Conservation (phyloP, 805 yeast genomes). For the Wickerhamiella kurtzmanii region DNA sequence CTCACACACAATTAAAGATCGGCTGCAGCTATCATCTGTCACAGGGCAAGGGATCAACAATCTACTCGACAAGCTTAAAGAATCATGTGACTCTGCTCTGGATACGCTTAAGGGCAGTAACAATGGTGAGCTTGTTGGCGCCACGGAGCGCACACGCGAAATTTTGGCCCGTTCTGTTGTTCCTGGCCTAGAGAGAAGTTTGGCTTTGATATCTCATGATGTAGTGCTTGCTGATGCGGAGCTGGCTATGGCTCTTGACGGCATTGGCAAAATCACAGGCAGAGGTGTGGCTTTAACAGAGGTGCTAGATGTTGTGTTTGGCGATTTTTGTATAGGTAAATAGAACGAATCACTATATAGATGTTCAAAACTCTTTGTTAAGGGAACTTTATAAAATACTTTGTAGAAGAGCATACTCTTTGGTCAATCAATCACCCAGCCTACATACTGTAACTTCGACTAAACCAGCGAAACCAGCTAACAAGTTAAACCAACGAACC, state of each 20-base stretch:
- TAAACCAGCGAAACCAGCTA: too few relatives aligned
- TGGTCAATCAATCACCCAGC: too few relatives aligned
- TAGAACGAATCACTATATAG: too few relatives aligned
- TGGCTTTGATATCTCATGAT: constrained; percentile 32
- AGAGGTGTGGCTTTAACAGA: constrained; percentile 82
- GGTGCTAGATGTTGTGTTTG: constrained; percentile 77
- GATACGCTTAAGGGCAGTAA: constrained; percentile 21
- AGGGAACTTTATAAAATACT: too few relatives aligned
- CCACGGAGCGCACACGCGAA: constrained; percentile 66
- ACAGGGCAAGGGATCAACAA: constrained; percentile 41
- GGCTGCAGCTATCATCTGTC: constrained; percentile 43
- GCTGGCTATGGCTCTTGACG: constrained; percentile 58
- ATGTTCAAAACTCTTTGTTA: too few relatives aligned
- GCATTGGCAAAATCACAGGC: constrained; percentile 88
- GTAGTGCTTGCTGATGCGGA: constrained; percentile 72
- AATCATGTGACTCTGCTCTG: constrained; percentile 39
- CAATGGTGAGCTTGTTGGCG: constrained; percentile 43
- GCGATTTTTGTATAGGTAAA: constrained; percentile 89
- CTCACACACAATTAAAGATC: constrained; percentile 5
- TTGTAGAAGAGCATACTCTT: too few relatives aligned
- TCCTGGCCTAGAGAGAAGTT: constrained; percentile 43
- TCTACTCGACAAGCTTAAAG: constrained; percentile 30
- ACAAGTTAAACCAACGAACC: too few relatives aligned
- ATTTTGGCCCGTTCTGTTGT: constrained; percentile 63
- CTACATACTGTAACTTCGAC: too few relatives aligned